A percentile compares a stretch with the other conserved stretches of the same genome.
Conservation (phyloP, 768 basidiomycete genomes). For the Hydnomerulius pinastri region DNA sequence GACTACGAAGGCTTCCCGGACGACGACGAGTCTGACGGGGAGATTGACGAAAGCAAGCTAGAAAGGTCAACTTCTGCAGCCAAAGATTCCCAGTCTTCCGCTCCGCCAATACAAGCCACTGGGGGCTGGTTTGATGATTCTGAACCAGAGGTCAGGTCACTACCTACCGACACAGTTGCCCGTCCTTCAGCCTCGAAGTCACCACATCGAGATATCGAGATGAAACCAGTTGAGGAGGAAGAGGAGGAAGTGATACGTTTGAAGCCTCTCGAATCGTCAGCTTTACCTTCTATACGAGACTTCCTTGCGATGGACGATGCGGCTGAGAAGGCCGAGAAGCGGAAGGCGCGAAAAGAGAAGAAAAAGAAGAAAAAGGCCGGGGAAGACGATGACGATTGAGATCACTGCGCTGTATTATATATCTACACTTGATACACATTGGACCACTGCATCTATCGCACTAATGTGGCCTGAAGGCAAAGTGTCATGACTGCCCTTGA, state of each 20-base stretch:
- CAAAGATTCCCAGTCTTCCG: constrained; percentile 10
- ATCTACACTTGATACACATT: background rate
- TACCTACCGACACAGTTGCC: background rate
- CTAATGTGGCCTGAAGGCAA: background rate
- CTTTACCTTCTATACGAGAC: constrained; percentile 80
- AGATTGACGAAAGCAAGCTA: constrained; percentile 16
- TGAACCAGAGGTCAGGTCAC: constrained; percentile 29
- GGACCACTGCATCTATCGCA: constrained; percentile 4
- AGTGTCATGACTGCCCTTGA: constrained; percentile 4
- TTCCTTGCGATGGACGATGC: constrained; percentile 78
- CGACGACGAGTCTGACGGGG: constrained; percentile 54
- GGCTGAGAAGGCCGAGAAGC: constrained; percentile 63
- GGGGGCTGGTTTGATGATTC: constrained; percentile 50
- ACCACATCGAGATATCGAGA: constrained; percentile 11
- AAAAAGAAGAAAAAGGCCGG: constrained; percentile 46
- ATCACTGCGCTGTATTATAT: background rate
- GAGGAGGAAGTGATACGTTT: constrained; percentile 55
- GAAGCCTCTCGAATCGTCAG: constrained; percentile 75
- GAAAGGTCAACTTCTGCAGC: constrained; percentile 9
- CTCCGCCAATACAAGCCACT: constrained; percentile 5
- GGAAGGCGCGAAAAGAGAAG: constrained; percentile 76
- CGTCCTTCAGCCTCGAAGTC: constrained; percentile 12
- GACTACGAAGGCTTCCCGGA: constrained; percentile 76
- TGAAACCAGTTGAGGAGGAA: constrained; percentile 26
- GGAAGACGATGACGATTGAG: constrained; percentile 37